Evolutionary conservation across 306 rosid genomes (phyloP).

Genomic region (Casuarina glauca): DNA sequence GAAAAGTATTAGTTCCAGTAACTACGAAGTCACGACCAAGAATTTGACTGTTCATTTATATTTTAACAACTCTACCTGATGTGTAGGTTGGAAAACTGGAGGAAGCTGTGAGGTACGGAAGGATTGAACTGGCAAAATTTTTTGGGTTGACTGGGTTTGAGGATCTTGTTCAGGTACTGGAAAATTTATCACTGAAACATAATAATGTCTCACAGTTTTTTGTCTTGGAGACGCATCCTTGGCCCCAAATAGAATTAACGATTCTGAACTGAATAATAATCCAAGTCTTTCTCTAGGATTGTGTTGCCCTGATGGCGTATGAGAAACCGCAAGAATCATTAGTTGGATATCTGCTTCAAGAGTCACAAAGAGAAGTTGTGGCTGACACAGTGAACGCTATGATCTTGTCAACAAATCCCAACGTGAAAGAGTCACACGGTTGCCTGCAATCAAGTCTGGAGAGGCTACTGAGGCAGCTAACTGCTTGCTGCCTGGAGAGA

Average conservation of each 20-base stretch:
- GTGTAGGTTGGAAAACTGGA: slow-evolving; percentile 80
- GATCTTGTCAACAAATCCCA: slow-evolving; percentile 83
- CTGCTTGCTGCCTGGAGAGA: slow-evolving; percentile 83
- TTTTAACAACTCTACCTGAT: slow-evolving; percentile 21
- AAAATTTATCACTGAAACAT: background rate
- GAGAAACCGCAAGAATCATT: slow-evolving; percentile 74
- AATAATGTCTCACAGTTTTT: background rate
- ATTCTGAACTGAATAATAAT: background rate
- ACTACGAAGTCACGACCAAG: background rate
- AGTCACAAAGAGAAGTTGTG: slow-evolving; percentile 84
- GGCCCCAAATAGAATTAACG: background rate
- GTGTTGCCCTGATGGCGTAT: slow-evolving; percentile 93
- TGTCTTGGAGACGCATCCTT: background rate
- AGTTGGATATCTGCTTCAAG: slow-evolving; percentile 84
- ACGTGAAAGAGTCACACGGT: slow-evolving; percentile 57
- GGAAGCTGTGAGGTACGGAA: slow-evolving; percentile 89
- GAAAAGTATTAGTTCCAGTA: background rate
- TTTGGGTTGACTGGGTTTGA: slow-evolving; percentile 63
- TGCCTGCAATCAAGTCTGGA: slow-evolving; percentile 80
- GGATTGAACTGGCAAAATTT: slow-evolving; percentile 68
- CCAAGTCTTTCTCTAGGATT: slow-evolving; percentile 50
- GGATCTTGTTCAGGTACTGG: slow-evolving; percentile 76
- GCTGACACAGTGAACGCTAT: slow-evolving; percentile 90
- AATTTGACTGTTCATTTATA: background rate
- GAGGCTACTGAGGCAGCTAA: slow-evolving; percentile 80